These are phyloP conservation scores for Athelia psychrophila DNA, from an alignment of 1,284 basidiomycete species.

Conservation along the genomic window DNA sequence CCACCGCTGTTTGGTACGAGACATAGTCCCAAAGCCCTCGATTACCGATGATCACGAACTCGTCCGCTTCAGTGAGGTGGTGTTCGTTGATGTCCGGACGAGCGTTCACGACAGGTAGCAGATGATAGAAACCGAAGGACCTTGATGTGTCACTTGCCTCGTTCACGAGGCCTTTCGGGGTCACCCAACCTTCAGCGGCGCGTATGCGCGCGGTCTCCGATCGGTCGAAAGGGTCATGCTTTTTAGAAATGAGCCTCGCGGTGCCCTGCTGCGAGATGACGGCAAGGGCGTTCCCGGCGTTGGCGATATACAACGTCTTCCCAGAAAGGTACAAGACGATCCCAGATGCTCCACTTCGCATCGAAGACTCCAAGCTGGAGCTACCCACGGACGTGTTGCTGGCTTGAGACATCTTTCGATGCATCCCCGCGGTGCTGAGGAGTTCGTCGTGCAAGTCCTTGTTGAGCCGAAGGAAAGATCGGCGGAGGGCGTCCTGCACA, in stretches of 20 bases:
- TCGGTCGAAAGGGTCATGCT: slow-evolving; percentile 91
- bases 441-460: slow-evolving; percentile 71
- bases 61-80: slow-evolving; percentile 82
- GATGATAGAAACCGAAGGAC: slow-evolving; percentile 92
- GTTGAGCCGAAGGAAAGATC: slow-evolving; percentile 86
- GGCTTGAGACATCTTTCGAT: slow-evolving; percentile 68
- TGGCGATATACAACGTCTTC: slow-evolving; percentile 86
- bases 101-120: slow-evolving; percentile 90
- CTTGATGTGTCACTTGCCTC: slow-evolving; percentile 91
- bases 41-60: slow-evolving; percentile 97
- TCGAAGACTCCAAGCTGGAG: slow-evolving; percentile 32
- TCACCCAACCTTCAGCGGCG: slow-evolving; percentile 93
- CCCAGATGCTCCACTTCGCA: slow-evolving; percentile 81
- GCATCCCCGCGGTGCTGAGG: slow-evolving; percentile 31
- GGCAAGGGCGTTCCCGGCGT: slow-evolving; percentile 87
- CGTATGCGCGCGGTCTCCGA: slow-evolving; percentile 87
- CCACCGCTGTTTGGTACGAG: slow-evolving; percentile 94
- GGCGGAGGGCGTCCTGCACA: slow-evolving; percentile 74
- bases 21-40: slow-evolving; percentile 93
- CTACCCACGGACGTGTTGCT: slow-evolving; percentile 43
- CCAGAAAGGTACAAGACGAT: slow-evolving; percentile 86
- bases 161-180: slow-evolving; percentile 91
- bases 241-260: slow-evolving; percentile 74
- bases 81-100: slow-evolving; percentile 77
- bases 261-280: slow-evolving; percentile 85